Conservation (phyloP, 1,139 yeast genomes). For the Saccharomycopsis hybrid region DNA sequence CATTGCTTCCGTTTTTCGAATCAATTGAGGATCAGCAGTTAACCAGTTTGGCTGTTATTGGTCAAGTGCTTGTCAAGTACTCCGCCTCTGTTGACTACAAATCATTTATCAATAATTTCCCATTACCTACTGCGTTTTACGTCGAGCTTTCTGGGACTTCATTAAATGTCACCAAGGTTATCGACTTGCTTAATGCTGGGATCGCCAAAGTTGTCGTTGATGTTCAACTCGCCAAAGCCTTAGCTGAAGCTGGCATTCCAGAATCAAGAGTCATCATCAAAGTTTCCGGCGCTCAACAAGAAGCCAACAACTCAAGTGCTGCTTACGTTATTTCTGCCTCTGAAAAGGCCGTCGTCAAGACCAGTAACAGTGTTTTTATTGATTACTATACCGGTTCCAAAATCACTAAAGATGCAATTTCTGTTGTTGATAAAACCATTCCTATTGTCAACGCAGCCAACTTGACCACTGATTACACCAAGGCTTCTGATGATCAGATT, state of each 20-base stretch:
- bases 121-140: background rate
- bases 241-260: constrained; percentile 53
- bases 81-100: constrained; percentile 21
- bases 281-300: too few relatives aligned
- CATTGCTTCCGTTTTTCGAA: constrained; percentile 1
- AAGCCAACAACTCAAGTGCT: constrained; percentile 24
- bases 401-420: constrained; percentile 18
- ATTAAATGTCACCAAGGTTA: too few relatives aligned
- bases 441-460: constrained; percentile 40
- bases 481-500: constrained; percentile 25
- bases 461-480: constrained; percentile 39
- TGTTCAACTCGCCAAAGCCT: constrained; percentile 31
- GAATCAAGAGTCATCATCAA: constrained; percentile 38
- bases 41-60: constrained; percentile 23
- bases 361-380: constrained; percentile 3
- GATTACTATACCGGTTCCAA: constrained; percentile 16
- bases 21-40: constrained; percentile 2
- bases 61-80: constrained; percentile 26
- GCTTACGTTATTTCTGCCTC: constrained; percentile 19
- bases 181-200: constrained; percentile 64
- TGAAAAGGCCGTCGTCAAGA: constrained; percentile 21
- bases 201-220: constrained; percentile 46
- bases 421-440: constrained; percentile 23
- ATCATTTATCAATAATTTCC: constrained; percentile 19
- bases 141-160: too few relatives aligned